Base-by-base conservation (phyloP, 257 asterid genomes). In the Linderniella brevidens region DNA sequence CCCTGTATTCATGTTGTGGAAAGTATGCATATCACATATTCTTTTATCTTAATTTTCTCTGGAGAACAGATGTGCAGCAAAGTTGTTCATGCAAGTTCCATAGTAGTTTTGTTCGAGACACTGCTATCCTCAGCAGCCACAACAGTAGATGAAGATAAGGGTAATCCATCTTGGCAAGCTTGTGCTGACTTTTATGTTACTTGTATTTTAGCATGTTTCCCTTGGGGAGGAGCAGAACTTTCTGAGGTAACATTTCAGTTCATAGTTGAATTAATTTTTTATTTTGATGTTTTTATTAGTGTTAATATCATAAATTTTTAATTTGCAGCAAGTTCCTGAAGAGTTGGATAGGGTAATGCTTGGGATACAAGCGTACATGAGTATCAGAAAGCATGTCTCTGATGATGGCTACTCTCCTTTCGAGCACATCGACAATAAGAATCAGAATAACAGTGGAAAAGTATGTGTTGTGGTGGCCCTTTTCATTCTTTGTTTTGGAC, bases 221-320 rank as follows among this genome's bases (percentile, higher is more conserved):
- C 98, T 14, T 90, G 96, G 98, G 98, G 98, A 41, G 98, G 98
- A 58, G 74, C 93, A 52, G 98, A 90, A 61, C 93, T 90, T 65
- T 73, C 64, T 52, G 98, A 90, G 94, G 98, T 90, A 64, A 63
- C 55, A 8, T 46, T 55, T 56, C 41, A 42, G 32, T 42, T 32
- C 36, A 7, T 11, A 8, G 51, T 17, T 8, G 11, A 11, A 17
- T 9, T 18, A 11, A 1, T 17, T 11, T 19, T 13, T 13, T 11
- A 0, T 16, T 46, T 46, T 46, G 10, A 16, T 46, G 18, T 11
- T 2, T 14, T 45, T 16, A 1, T 36, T 58, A 53, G 46, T 68
- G 19, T 42, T 58, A 46, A 46, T 51, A 49, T 16, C 50, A 51
- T 59, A 17, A 63, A 62, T 62, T 41, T 40, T 55, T n/a, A n/a